Base-by-base conservation (phyloP, 805 yeast genomes). In the Kluyveromyces nonfermentans region DNA sequence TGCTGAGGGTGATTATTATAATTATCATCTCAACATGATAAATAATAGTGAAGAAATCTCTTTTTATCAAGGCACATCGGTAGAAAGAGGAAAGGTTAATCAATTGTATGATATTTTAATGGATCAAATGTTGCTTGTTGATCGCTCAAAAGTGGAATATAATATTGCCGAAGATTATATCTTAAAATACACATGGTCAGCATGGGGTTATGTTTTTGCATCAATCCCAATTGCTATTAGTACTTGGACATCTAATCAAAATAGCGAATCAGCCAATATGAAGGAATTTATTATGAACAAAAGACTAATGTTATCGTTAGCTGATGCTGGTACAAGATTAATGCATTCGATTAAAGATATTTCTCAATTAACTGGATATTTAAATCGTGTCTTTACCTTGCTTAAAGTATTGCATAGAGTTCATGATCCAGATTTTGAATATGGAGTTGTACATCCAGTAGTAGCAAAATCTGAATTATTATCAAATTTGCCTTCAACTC, bases 321-420 rank as follows among this genome's bases (percentile, higher is more conserved):
- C 96, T 4, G 97, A 89, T 66, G 96, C 97, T 0, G 97, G 97
- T 4, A 83, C 94, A 12, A 73, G 96, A 52, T 73, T 89, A 65
- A 88, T 89, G 96, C 87, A 86, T 63, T 87, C 97, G 2, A 84
- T 88, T 52, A 89, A 89, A 61, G 96, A 88, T 63, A 74, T 89
- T 18, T 83, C 93, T n/a, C 89, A 82, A 60, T 72, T 89, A 43
- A 85, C 95, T 1, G 96, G 97, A 10, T 83, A 85, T 59, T 86
- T 96, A 0, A 90, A 86, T 54, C 69, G 96, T 50, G 83, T 89
- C 4, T 89, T 85, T 65, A 75, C 77, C 16, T 69, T 89, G 41
- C 67, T 89, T 43, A 71, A 83, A n/a, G 79, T 80, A 22, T 69
- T 89, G 46, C 96, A 89, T 64, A 77, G 84, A 56, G 90, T 83